Evolutionary conservation across 1,139 yeast species (phyloP).

Genomic region (Geotrichum reessii): DNA sequence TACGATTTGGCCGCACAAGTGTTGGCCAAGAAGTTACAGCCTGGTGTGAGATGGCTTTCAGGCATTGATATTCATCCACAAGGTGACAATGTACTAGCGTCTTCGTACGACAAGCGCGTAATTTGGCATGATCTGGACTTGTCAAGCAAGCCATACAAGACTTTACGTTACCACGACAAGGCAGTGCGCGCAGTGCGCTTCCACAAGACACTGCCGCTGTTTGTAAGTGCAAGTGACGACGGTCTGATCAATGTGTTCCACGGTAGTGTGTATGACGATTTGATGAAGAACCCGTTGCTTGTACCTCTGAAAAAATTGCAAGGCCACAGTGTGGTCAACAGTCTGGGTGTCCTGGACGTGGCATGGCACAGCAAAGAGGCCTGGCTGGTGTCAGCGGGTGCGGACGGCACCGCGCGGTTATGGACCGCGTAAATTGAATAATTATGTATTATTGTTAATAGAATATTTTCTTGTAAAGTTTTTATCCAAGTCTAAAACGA

Average conservation of each 20-base stretch:
- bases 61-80: slow-evolving; percentile 90
- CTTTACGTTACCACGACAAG: slow-evolving; percentile 86
- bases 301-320: slow-evolving; percentile 93
- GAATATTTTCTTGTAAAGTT: neutral
- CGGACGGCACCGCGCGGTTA: slow-evolving; percentile 90
- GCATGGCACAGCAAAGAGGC: slow-evolving; percentile 98
- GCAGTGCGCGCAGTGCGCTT: slow-evolving; percentile 86
- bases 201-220: slow-evolving; percentile 84
- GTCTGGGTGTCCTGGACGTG: slow-evolving; percentile 83
- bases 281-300: slow-evolving; percentile 89
- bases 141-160: slow-evolving; percentile 86
- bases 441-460: neutral
- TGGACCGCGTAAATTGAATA: slow-evolving; percentile 72
- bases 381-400: slow-evolving; percentile 97
- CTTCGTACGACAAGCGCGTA: slow-evolving; percentile 90
- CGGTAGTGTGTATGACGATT: slow-evolving; percentile 92
- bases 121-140: slow-evolving; percentile 97
- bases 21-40: slow-evolving; percentile 74
- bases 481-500: neutral
- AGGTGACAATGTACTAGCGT: slow-evolving; percentile 90
- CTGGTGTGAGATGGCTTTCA: slow-evolving; percentile 95
- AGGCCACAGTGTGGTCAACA: slow-evolving; percentile 79
- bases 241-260: slow-evolving; percentile 93
- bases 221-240: slow-evolving; percentile 96
- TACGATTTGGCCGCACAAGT: slow-evolving; percentile 87